Conservation (phyloP, 495 filamentous ascomycete species). For the Aspergillus steynii region DNA sequence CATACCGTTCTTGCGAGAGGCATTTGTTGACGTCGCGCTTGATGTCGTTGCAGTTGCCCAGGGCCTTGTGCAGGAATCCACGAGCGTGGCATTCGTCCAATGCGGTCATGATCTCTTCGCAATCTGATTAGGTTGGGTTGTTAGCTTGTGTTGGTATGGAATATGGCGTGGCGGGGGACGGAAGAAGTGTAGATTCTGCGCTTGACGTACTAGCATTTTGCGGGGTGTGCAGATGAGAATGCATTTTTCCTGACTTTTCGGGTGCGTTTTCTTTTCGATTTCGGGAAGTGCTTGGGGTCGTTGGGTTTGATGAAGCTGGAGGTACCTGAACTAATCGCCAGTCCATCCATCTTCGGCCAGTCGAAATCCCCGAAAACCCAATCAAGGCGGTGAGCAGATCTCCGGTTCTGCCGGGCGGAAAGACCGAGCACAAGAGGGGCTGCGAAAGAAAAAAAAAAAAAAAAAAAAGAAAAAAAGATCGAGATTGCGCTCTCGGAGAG, state of each 20-base stretch:
- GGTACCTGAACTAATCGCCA: constrained; percentile 4
- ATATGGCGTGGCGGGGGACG: background rate
- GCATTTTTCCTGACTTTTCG: constrained; percentile 60
- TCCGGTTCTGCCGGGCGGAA: constrained; percentile 40
- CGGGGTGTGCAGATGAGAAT: constrained; percentile 93
- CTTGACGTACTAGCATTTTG: constrained; percentile 72
- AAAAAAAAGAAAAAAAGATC: constrained; percentile 31
- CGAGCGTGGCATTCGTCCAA: constrained; percentile 94
- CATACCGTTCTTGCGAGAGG: constrained; percentile 72
- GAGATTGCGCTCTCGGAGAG: background rate
- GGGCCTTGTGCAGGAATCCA: constrained; percentile 84
- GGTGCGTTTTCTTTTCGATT: background rate
- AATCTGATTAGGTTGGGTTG: constrained; percentile 54
- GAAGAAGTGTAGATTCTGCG: background rate
- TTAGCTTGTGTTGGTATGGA: constrained; percentile 11
- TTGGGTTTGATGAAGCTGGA: background rate
- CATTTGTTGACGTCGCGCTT: constrained; percentile 83
- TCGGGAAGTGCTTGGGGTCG: background rate
- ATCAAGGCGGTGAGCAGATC: constrained; percentile 31
- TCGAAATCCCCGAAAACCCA: constrained; percentile 3
- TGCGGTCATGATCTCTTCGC: constrained; percentile 87
- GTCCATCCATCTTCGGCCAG: background rate
- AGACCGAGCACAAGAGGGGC: constrained; percentile 22
- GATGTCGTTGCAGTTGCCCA: constrained; percentile 85
- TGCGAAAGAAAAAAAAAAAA: constrained; percentile 29